A percentile compares a stretch with the other conserved stretches of the same genome.
phyloP scores from a whole-genome alignment of 129 eudicot species.

The Apium graveolens region DNA sequence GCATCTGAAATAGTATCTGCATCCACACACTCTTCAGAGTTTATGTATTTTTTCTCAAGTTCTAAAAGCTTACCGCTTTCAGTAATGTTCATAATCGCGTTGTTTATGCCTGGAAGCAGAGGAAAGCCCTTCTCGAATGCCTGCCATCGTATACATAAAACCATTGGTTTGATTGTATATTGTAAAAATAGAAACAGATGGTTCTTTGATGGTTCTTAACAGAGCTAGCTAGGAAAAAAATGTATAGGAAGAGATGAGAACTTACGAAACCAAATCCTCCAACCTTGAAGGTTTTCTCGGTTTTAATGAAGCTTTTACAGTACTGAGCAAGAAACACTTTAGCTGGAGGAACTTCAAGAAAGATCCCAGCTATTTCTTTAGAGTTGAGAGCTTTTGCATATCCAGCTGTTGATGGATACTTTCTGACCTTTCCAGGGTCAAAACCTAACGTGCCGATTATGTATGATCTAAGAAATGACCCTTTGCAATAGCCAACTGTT shows the following conservation, averaged over 20 bases:
- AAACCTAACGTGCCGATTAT: constrained; percentile 27
- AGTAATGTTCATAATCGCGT: not conserved
- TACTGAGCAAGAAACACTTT: constrained; percentile 49
- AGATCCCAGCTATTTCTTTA: constrained; percentile 38
- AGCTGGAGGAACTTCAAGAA: constrained; percentile 40
- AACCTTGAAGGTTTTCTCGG: constrained; percentile 43
- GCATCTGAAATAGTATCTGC: not conserved
- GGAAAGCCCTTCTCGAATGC: not conserved
- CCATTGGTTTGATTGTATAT: no score
- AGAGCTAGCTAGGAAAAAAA: no score
- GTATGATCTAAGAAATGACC: constrained; percentile 25
- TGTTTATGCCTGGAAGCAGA: not conserved
- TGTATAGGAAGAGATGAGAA: not conserved
- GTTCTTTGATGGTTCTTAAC: no score
- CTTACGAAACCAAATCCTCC: constrained; percentile 61
- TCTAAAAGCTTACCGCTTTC: not conserved
- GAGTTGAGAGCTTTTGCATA: constrained; percentile 33
- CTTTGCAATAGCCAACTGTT: constrained; percentile 21
- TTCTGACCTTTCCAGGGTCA: constrained; percentile 14
- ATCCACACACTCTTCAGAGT: not conserved
- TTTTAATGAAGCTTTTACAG: constrained; percentile 37
- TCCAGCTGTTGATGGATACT: constrained; percentile 24
- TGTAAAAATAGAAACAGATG: no score
- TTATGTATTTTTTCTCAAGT: not conserved
- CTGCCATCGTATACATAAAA: not conserved